Base-by-base conservation (phyloP, 257 asterid genomes). In the Solanum bulbocastanum region DNA sequence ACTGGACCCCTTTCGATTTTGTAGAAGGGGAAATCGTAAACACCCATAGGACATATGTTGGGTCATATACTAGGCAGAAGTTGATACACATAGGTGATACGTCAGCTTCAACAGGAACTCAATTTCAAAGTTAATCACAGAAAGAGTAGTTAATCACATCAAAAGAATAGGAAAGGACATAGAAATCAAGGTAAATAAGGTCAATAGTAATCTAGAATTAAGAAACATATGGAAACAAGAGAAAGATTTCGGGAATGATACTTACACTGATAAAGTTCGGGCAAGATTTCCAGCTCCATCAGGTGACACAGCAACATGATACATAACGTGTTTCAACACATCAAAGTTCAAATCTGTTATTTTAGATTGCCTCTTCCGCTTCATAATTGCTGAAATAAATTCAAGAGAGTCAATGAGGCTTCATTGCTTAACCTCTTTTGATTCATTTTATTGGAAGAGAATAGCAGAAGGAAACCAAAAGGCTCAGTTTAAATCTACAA, bases 281-380 rank as follows among this genome's bases (percentile, higher is more conserved):
- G 84, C 79, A 66, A 90, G 76, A 78, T 60, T 86, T 49, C 83
- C 33, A 37, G 91, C 91, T 81, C 92, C 92, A 88, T 84, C 88
- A 56, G 89, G 85, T 60, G 92, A 88, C 23, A 22, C 35, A 5
- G 88, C 88, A 33, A 90, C 76, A 22, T 25, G 23, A 66, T 40
- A 18, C 87, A 86, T 73, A 12, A 90, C 35, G 33, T 86, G 86
- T 66, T 56, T 90, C 76, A 88, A 72, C 33, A 90, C 84, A 83
- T 90, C 89, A 30, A 27, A 58, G 87, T 56, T 90, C 83, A 90
- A 23, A 87, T 90, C 92, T 56, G 90, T 85, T 58, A 88, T 39
- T 25, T 33, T 88, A 15, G 37, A 66, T 69, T 33, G 71, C 71
- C 65, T 82, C 86, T 52, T 49, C 86, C 86, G 44, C 86, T 82